Evolutionary conservation across 2,329 filamentous ascomycete species (phyloP).

Genomic region (Epicoccum sorghinum): DNA sequence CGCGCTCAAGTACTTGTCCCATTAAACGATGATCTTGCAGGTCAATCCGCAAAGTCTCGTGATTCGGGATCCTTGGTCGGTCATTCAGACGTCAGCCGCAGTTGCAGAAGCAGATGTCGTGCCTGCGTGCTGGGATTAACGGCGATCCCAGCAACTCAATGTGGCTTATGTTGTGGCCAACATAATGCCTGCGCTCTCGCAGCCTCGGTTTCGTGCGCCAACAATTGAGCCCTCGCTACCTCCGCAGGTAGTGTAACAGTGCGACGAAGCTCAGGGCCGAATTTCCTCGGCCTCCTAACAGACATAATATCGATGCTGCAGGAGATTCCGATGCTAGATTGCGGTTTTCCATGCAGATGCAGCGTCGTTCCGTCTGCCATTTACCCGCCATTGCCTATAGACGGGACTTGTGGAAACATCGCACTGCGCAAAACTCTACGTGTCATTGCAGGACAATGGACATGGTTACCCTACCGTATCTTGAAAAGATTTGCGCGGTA

Average conservation of each 20-base stretch:
- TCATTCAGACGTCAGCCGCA: conserved; percentile 34
- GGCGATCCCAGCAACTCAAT: conserved; percentile 43
- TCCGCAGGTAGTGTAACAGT: conserved; percentile 21
- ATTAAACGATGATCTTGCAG: conserved; percentile 18
- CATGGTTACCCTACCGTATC: conserved; percentile 26
- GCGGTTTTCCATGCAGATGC: conserved; percentile 16
- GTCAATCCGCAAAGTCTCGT: background rate
- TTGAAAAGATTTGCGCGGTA: conserved; percentile 31
- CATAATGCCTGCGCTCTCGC: conserved; percentile 26
- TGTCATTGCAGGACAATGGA: conserved; percentile 13
- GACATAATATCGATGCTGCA: conserved; percentile 23
- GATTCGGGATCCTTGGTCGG: conserved; percentile 9
- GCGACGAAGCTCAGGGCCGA: conserved; percentile 17
- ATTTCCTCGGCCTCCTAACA: conserved; percentile 15
- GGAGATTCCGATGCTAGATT: conserved; percentile 20
- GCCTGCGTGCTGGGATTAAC: conserved; percentile 45
- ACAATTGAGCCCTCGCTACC: background rate
- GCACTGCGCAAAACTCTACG: conserved; percentile 23
- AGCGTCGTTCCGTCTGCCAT: conserved; percentile 7
- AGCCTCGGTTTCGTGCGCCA: conserved; percentile 21
- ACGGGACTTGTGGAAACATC: background rate
- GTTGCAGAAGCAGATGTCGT: conserved; percentile 23
- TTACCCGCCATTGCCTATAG: conserved; percentile 6
- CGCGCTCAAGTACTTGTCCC: conserved; percentile 24
- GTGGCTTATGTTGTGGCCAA: conserved; percentile 43